phyloP scores from a whole-genome alignment of 176 grass and related monocot species.

The Avena eriantha region DNA sequence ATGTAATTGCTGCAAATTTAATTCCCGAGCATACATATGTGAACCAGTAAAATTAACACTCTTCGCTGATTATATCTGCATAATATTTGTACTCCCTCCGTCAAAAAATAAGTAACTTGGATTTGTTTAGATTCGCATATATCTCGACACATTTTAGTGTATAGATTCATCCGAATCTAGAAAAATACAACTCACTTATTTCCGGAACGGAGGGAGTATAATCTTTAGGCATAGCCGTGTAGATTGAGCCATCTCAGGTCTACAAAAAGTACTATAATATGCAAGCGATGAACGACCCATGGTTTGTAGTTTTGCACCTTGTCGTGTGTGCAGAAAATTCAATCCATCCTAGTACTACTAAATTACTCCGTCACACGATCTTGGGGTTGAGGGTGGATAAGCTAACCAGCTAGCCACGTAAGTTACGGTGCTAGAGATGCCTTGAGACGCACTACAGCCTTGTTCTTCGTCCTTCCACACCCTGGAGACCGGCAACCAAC shows the following conservation, averaged over 20 bases:
- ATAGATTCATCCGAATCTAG: too few species aligned
- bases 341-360: background rate
- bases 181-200: too few species aligned
- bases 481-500: constrained; percentile 33
- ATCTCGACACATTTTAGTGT: too few species aligned
- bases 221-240: background rate
- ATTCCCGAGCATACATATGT: background rate
- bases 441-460: constrained; percentile 60
- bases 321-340: constrained; percentile 43
- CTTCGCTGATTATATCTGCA: too few species aligned
- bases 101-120: too few species aligned
- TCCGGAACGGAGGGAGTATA: too few species aligned
- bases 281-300: background rate
- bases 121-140: too few species aligned
- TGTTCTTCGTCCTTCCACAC: constrained; percentile 47
- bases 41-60: too few species aligned
- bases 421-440: constrained; percentile 45
- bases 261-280: background rate
- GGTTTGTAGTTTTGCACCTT: constrained; percentile 43
- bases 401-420: constrained; percentile 31
- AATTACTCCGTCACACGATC: background rate
- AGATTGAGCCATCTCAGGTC: constrained; percentile 36
- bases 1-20: background rate
- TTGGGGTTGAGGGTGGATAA: constrained; percentile 37
- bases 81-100: too few species aligned